Base-by-base conservation (phyloP, 140 eudicot species). In the Ambrosia hybrid region DNA sequence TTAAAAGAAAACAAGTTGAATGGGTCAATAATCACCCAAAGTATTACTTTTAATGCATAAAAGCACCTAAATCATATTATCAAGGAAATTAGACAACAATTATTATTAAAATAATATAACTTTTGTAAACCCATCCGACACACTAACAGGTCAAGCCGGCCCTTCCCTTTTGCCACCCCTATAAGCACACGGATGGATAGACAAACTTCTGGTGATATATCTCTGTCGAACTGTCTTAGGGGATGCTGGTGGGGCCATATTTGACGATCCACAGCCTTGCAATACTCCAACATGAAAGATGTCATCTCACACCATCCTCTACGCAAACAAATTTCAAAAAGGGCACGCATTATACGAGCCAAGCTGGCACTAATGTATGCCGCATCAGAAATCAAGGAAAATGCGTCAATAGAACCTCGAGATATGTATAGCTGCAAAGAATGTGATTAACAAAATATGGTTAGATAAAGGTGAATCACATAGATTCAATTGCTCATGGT, bases 301-400 rank as follows among this genome's bases (percentile, higher is more conserved):
- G 99, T 68, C 99, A 91, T 95, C 87, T 95, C 99, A 73, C 96
- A 91, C 99, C 99, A 94, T 69, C 99, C 99, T 85, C 92, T 83
- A 26, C 96, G 96, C 90, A 95, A 60, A 79, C 99, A 95, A 53
- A 91, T 91, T 80, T 95, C 99, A 83, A 95, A 95, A 62, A 95
- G 82, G 9, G 99, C 99, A 68, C 99, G 78, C 92, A 95, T 95
- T 30, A 95, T 95, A 68, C 99, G 97, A 38, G 96, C 99, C 91
- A 95, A 78, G 75, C 99, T 95, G 53, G 97, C 93, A 86, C 96
- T 95, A 67, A 95, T 88, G 76, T 95, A 95, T 48, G 96, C 78
- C 51, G 99, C 97, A 91, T 95, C 99, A 78, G 99, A 95, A 62
- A 95, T 55, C 65, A 95, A 78, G 26, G 99, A 95, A 78, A 95